Base-by-base conservation (phyloP, 805 yeast species). In the Hanseniaspora occidentalis region DNA sequence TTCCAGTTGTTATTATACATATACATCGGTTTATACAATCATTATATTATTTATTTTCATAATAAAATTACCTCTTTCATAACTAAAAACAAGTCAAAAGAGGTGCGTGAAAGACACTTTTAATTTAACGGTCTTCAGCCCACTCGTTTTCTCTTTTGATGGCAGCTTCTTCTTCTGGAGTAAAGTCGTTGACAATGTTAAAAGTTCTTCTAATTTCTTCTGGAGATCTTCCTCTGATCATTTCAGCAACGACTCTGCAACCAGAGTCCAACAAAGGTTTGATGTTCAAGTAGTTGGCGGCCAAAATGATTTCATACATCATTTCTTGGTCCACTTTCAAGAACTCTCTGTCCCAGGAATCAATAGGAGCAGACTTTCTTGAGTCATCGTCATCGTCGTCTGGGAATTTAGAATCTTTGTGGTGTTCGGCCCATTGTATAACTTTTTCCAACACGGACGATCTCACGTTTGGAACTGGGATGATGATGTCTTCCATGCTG, bases 341-440 rank as follows among this genome's bases (percentile, higher is more conserved):
- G 60, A 88, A 89, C 60, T 83, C 84, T 60, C 84, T 83, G 63
- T 89, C 97, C 97, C 97, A 89, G 36, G 86, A 86, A 46, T 82
- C 89, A 39, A 89, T 85, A 3, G 95, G 96, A 2, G 86, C 85
- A n/a, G 89, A 71, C 56, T 83, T 84, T 58, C 82, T 77, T 19
- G 84, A 73, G 50, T 84, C 94, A 40, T 81, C 88, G 47, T 84
- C 95, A 43, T 76, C 84, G 40, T 79, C 88, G 46, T 78, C 85
- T 16, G 84, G 83, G 61, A 79, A 79, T 16, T 67, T 68, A 8
- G 82, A 73, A 56, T 84, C 86, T 59, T 79, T 82, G 67, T 89
- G 96, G 59, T 89, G 92, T 54, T 84, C 94, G 53, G 96, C 86
- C 94, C 96, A 89, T 57, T 89, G 95, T 40, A 89, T 68, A n/a